phyloP scores from a whole-genome alignment of 305 asterid genomes.

The Andrographis paniculata region DNA sequence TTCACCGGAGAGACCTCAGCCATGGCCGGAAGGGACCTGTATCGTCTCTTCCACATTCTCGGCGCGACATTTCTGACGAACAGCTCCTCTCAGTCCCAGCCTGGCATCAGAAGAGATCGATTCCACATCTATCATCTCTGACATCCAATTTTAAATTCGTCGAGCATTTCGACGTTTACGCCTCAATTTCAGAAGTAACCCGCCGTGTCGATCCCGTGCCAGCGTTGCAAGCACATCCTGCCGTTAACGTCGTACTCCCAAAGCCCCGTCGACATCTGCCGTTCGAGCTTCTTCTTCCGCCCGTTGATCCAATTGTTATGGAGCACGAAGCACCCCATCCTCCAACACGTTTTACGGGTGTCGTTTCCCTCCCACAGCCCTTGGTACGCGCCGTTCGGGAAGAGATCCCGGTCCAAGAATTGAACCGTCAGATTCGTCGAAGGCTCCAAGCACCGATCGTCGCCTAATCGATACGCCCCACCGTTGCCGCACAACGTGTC shows the following conservation, averaged over 20 bases:
- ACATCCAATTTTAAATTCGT: no score
- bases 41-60: no score
- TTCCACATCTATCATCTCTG: no score
- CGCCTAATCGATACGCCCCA: slow-evolving; percentile 59
- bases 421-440: slow-evolving; percentile 53
- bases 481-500: slow-evolving; percentile 77
- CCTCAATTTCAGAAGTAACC: slow-evolving; percentile 33
- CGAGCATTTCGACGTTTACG: slow-evolving; percentile 13
- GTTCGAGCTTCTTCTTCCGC: slow-evolving; percentile 55
- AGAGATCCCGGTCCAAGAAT: slow-evolving; percentile 66
- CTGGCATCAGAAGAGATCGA: no score
- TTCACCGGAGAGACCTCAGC: no score
- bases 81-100: no score
- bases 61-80: no score
- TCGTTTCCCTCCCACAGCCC: slow-evolving; percentile 58
- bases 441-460: slow-evolving; percentile 63
- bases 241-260: slow-evolving; percentile 72
- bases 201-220: slow-evolving; percentile 33
- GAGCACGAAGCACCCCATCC: slow-evolving; percentile 45
- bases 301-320: slow-evolving; percentile 85
- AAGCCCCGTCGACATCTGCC: slow-evolving; percentile 64
- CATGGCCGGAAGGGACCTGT: no score
- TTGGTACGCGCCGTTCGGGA: slow-evolving; percentile 80
- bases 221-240: slow-evolving; percentile 62
- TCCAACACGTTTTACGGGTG: slow-evolving; percentile 39